Evolutionary conservation across 768 basidiomycete species (phyloP), one percentile per base, ranked within the genome.

Genomic region (Boletus rufocinnamomeus): DNA sequence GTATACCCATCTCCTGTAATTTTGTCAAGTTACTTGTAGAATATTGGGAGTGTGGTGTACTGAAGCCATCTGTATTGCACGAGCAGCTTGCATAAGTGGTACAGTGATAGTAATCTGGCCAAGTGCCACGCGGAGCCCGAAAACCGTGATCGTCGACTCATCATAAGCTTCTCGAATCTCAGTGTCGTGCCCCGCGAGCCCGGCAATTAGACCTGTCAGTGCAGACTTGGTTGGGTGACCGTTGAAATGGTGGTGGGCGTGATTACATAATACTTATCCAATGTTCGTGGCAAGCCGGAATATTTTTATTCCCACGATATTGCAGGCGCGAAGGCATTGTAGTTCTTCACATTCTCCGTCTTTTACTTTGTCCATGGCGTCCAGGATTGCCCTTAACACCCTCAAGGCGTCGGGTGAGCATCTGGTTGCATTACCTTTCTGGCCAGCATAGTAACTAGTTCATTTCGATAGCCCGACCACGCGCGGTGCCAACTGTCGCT

Each of bases 311-410:
- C 73, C 25, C 72, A 73, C 73, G 64, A 53, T 53, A 41, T 52
- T 41, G 38, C 63, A 23, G 57, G 60, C 41, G 41, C 50, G 13
- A 43, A 40, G 47, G 43, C 59, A 25, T n/a, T n/a, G n/a, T n/a
- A 52, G 45, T 54, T 53, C 11, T 52, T 56, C 49, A 51, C 57
- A 45, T 41, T 61, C 45, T 58, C 53, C 35, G 51, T 56, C 50
- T 51, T 50, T 35, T 48, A 44, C 48, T 40, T 32, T 48, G 54
- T 52, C 59, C 64, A 88, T 88, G 86, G 85, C 86, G 63, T 86
- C 86, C 72, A 84, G 86, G 81, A 83, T 88, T 75, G 86, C 84
- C 72, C 72, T 86, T 65, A 82, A 76, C 78, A 77, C 86, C 50
- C 76, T 89, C 70, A 79, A 84, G 75, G 81, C 80, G 57, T 83